Conservation (phyloP, 345 rosid species). For the Eucalyptus sp. region DNA sequence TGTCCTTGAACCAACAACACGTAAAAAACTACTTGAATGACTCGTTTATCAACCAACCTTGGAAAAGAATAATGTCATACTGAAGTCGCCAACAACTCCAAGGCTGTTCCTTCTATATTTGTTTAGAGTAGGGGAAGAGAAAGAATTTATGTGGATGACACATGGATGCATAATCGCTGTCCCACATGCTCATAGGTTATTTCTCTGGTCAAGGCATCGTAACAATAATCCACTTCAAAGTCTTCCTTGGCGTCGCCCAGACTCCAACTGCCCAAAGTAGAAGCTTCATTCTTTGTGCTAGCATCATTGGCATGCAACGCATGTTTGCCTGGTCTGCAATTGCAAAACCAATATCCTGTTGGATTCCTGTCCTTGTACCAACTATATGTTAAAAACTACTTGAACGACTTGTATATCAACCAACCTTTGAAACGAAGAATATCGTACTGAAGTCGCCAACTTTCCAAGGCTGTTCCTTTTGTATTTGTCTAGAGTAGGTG, state of each 20-base stretch:
- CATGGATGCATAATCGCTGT: background rate
- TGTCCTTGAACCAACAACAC: background rate
- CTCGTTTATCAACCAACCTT: background rate
- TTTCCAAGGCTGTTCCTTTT: background rate
- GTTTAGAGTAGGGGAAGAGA: background rate
- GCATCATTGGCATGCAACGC: background rate
- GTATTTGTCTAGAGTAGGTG: background rate
- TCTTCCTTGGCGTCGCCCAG: background rate
- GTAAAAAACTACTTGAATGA: background rate
- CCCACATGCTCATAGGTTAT: background rate
- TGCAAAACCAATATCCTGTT: background rate
- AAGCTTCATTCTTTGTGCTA: background rate
- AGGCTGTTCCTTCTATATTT: background rate
- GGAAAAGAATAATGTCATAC: background rate
- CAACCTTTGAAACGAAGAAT: background rate
- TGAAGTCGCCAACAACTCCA: background rate
- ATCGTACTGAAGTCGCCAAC: background rate
- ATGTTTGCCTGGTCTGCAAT: background rate
- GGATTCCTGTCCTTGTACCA: background rate
- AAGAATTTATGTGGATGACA: background rate
- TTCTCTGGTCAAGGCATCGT: background rate
- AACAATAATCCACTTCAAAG: background rate
- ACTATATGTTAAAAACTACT: background rate
- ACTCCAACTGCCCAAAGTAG: background rate
- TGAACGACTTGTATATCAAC: background rate